phyloP scores from a whole-genome alignment of 1,139 yeast species.

The Hansenula anomala region DNA sequence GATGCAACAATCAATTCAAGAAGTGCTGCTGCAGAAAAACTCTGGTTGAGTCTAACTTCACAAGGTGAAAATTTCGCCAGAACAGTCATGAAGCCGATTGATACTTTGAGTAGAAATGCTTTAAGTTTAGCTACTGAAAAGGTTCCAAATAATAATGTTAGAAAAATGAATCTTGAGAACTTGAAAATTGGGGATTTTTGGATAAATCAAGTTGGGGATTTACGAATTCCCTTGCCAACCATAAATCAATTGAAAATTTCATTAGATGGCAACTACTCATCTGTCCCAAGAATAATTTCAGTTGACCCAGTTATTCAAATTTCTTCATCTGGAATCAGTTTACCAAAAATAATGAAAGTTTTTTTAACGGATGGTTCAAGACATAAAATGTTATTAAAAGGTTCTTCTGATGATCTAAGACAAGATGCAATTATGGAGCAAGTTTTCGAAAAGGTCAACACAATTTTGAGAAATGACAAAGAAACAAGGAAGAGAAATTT shows the following conservation, averaged over 20 bases:
- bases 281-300: constrained; percentile 51
- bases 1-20: constrained; percentile 40
- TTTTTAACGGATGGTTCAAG: constrained; percentile 49
- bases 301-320: constrained; percentile 36
- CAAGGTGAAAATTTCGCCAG: constrained; percentile 18
- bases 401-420: constrained; percentile 85
- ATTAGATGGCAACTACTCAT: constrained; percentile 38
- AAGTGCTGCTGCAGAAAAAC: constrained; percentile 43
- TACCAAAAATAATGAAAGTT: constrained; percentile 72
- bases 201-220: constrained; percentile 41
- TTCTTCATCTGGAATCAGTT: constrained; percentile 79
- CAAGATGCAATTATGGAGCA: constrained; percentile 98
- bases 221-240: constrained; percentile 69
- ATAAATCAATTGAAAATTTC: constrained; percentile 33
- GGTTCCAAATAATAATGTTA: constrained; percentile 26
- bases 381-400: constrained; percentile 65
- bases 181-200: constrained; percentile 49
- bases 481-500: constrained; percentile 54
- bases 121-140: constrained; percentile 48
- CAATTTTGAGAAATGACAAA: constrained; percentile 53
- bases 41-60: constrained; percentile 40
- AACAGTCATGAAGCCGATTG: constrained; percentile 36
- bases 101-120: constrained; percentile 44
- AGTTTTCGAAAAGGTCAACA: constrained; percentile 83
- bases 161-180: constrained; percentile 32